Evolutionary conservation across 306 rosid species (phyloP).

Genomic region (Cicer chorassanicum): DNA sequence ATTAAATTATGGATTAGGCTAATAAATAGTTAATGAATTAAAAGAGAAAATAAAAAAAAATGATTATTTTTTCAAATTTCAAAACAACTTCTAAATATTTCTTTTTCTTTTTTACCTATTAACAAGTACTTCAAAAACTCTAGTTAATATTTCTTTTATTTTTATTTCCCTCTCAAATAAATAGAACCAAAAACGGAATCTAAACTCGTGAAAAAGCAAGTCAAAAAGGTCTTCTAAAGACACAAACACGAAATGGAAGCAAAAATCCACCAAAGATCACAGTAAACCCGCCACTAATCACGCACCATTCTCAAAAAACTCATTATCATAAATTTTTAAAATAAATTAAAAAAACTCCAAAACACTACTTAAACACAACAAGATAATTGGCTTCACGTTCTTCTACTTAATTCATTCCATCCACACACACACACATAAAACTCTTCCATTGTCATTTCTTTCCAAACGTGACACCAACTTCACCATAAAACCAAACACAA

Average conservation of each 20-base stretch:
- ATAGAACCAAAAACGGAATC: too few relatives aligned
- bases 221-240: background rate
- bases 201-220: background rate
- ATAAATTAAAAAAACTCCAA: background rate
- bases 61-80: too few relatives aligned
- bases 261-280: background rate
- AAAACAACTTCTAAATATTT: too few relatives aligned
- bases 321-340: background rate
- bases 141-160: too few relatives aligned
- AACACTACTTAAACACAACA: background rate
- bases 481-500: background rate
- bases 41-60: too few relatives aligned
- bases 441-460: background rate
- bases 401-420: background rate
- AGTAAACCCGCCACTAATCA: slow-evolving; percentile 36
- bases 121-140: too few relatives aligned
- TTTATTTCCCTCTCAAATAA: background rate
- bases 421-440: slow-evolving; percentile 2
- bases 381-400: slow-evolving; percentile 7
- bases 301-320: slow-evolving; percentile 16
- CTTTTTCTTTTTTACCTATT: too few relatives aligned
- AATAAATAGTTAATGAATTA: too few relatives aligned
- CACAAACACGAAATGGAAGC: background rate
- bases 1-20: too few relatives aligned
- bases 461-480: slow-evolving; percentile 35